Evolutionary conservation across 176 grass and related monocot species (phyloP), one percentile per base, ranked within the genome.

Genomic region (Bolboschoenus planiculmis): DNA sequence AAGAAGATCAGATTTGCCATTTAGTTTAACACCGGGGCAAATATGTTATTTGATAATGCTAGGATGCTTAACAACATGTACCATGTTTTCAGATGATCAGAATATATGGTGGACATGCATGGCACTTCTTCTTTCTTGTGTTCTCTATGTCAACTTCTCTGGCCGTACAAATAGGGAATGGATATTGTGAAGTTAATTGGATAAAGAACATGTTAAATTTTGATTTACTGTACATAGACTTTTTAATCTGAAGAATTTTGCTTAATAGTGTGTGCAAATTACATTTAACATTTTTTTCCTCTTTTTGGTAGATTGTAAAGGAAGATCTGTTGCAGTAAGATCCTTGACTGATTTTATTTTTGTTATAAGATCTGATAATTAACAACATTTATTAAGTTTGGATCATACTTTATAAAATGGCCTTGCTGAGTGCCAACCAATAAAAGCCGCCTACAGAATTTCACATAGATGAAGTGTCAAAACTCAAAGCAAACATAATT

Each of bases 141-240:
- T 91, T 64, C 83, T 95, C 55, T 93, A 88, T 62, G 78, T 95
- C 83, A 88, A 90, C 48, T 66, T 87, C 51, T 87, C 94, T 61
- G 88, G 85, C 10, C 86, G 81, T 78, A 89, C 84, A 18, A 86
- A 67, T 54, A 83, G 24, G 15, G 30, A 16, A 44, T 86, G 66
- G 37, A 40, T 57, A 70, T 76, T 84, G 53, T 50, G 57, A 66
- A 63, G 7, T 63, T 50, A 30, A 82, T 33, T 76, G 13, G 4
- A 51, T 16, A 3, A 30, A 3, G 2, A 29, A 16, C 24, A 31
- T 53, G 44, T 51, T 76, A 76, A 31, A 50, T 76, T 76, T 47
- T 76, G 2, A 51, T 10, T 74, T 75, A 0, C 15, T 75, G 11
- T 75, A n/a, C n/a, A n/a, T n/a, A 9, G 71, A 42, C 11, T 48